Percentiles rank a stretch among this genome's conserved stretches.
These are phyloP conservation scores for Beauveria brongniartii DNA, from an alignment of 2,329 filamentous ascomycete species.

Conservation along the genomic window DNA sequence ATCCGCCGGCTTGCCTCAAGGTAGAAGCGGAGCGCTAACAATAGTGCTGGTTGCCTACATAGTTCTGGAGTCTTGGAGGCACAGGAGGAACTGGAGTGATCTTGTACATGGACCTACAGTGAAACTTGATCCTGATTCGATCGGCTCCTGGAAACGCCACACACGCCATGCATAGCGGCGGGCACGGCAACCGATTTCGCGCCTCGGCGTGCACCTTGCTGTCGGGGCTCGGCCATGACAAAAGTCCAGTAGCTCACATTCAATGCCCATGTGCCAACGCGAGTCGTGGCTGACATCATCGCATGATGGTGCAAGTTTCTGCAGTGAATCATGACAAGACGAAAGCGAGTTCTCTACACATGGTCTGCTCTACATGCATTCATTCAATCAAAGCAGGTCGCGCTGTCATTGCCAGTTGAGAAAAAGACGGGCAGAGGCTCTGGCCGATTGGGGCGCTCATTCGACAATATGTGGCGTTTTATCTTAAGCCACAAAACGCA, in stretches of 20 bases:
- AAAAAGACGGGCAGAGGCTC: background rate
- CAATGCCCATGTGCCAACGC: background rate
- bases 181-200: background rate
- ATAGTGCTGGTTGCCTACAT: background rate
- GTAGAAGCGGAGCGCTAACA: background rate
- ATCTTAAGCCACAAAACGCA: background rate
- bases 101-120: background rate
- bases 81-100: background rate
- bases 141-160: background rate
- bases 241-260: background rate
- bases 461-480: background rate
- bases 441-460: background rate
- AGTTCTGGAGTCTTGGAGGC: background rate
- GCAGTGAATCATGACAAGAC: background rate
- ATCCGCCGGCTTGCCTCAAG: constrained; percentile 13
- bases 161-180: background rate
- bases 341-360: background rate
- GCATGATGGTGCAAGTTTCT: background rate
- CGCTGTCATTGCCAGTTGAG: background rate
- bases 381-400: no score
- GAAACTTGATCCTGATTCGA: background rate
- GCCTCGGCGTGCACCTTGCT: background rate
- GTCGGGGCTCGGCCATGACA: background rate
- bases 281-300: background rate
- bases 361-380: background rate